Conservation (phyloP, 495 filamentous ascomycete species). For the Glutinoglossum americanum region DNA sequence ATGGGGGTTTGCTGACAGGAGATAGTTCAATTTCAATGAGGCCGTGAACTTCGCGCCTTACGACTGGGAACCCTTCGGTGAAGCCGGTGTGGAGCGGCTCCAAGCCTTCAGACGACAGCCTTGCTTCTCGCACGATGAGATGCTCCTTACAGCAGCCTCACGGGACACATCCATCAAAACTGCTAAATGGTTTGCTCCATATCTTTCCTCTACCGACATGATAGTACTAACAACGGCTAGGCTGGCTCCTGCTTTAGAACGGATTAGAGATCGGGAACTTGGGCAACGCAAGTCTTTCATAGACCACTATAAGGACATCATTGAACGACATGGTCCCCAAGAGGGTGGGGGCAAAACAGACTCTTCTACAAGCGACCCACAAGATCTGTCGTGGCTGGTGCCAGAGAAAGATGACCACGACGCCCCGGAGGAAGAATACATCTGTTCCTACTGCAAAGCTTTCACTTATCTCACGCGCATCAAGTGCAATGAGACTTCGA, state of each 20-base stretch:
- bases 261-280: conserved; percentile 52
- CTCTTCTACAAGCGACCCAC: not conserved
- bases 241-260: conserved; percentile 68
- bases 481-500: conserved; percentile 54
- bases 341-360: not conserved
- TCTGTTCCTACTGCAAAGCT: conserved; percentile 78
- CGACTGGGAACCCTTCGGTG: conserved; percentile 94
- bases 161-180: conserved; percentile 73
- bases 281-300: conserved; percentile 43
- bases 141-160: conserved; percentile 70
- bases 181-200: conserved; percentile 44
- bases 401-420: conserved; percentile 42
- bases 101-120: conserved; percentile 78
- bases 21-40: conserved; percentile 84
- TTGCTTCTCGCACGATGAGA: conserved; percentile 92
- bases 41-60: conserved; percentile 92
- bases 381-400: not conserved
- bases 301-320: not conserved
- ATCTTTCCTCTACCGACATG: not conserved
- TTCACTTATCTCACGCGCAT: conserved; percentile 85
- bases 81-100: conserved; percentile 64
- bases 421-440: conserved; percentile 71
- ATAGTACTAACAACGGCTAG: conserved; percentile 13
- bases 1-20: conserved; percentile 11
- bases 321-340: not conserved